Conservation (phyloP, 2,329 filamentous ascomycete species). For the Phyllosticta citrichinensis region DNA sequence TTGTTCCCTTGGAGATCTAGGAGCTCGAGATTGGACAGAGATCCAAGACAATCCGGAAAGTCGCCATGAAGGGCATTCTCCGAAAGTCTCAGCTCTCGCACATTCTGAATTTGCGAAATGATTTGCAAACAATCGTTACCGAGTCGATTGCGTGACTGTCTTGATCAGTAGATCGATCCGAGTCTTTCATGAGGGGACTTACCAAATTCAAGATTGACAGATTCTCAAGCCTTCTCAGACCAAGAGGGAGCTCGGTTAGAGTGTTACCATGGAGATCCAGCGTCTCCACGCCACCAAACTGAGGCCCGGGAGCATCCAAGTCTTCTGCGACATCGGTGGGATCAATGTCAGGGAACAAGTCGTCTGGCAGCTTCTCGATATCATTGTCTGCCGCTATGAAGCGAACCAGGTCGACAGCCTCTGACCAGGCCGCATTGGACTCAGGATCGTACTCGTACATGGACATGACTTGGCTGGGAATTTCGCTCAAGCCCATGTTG, state of each 20-base stretch:
- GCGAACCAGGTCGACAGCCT: slow-evolving; percentile 76
- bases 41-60: slow-evolving; percentile 53
- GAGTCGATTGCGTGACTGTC: slow-evolving; percentile 69
- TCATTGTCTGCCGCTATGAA: slow-evolving; percentile 88
- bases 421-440: slow-evolving; percentile 68
- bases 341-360: slow-evolving; percentile 64
- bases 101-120: slow-evolving; percentile 59
- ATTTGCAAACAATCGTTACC: slow-evolving; percentile 61
- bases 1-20: slow-evolving; percentile 76
- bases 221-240: slow-evolving; percentile 60
- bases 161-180: background rate
- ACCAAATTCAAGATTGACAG: slow-evolving; percentile 77
- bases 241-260: slow-evolving; percentile 61
- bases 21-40: slow-evolving; percentile 61
- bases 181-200: slow-evolving; percentile 25
- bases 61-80: slow-evolving; percentile 55
- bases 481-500: slow-evolving; percentile 65
- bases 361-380: slow-evolving; percentile 61
- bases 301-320: slow-evolving; percentile 57
- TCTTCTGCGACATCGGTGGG: slow-evolving; percentile 47
- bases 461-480: slow-evolving; percentile 72
- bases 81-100: slow-evolving; percentile 73
- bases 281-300: slow-evolving; percentile 72
- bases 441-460: slow-evolving; percentile 80
- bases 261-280: slow-evolving; percentile 82